Base-by-base conservation (phyloP, 768 basidiomycete species). In the Pisolithus orientalis region DNA sequence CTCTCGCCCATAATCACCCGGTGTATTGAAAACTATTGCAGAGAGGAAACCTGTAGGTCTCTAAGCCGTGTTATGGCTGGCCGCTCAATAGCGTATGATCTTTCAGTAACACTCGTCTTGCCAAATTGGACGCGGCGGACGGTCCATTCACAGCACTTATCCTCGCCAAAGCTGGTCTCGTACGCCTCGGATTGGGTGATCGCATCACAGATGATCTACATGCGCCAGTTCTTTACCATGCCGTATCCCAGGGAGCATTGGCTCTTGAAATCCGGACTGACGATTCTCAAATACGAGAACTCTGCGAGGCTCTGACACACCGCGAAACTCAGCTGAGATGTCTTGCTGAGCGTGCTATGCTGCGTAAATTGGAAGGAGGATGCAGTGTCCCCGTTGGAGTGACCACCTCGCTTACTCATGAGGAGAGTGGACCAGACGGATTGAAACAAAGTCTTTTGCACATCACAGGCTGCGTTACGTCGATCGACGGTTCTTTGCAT, bases 311-410 rank as follows among this genome's bases (percentile, higher is more conserved):
- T 25, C 66, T 94, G 44, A 90, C 82, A 1, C 89, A 96, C 65
- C 80, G 83, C 71, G 75, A 78, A 65, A 93, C 92, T 0, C 76
- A 83, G 44, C 91, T 85, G 85, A 71, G 63, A 50, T 90, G 87
- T 61, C 72, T 78, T 25, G 92, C 93, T 2, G 96, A 99, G 70
- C 81, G 96, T 13, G 89, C 87, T 1, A 87, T 89, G 68, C 73
- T 98, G 57, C 76, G 86, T n/a, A 84, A 86, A 24, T 75, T 98
- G 49, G 96, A 98, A 69, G 96, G 96, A 28, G 96, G 96, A 25
- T 99, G 96, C 71, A 94, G 90, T 55, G 94, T 99, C 0, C 95
- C 95, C 3, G 94, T 99, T 14, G 95, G 94, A 4, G 85, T 91
- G 28, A 72, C 76, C 47, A 84, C 82, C 28, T 70, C 65, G 44